These are phyloP conservation scores for Kodamaea anthophila DNA, from an alignment of 1,139 yeast genomes.

Conservation along the genomic window DNA sequence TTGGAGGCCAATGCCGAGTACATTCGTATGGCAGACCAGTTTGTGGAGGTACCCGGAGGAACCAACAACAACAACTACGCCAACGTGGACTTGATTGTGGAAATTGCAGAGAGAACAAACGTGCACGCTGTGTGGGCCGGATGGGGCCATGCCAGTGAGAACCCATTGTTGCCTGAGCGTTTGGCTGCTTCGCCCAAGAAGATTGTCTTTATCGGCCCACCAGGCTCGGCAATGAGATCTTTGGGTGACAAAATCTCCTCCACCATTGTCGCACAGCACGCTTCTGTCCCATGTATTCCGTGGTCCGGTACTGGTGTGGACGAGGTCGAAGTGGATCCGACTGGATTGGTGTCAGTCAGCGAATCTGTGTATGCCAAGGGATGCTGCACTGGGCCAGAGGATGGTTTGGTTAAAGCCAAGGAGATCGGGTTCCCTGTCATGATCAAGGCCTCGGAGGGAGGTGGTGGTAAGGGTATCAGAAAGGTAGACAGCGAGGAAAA, in stretches of 20 bases:
- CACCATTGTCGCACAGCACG: slow-evolving; percentile 97
- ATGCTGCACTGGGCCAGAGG: slow-evolving; percentile 80
- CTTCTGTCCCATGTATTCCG: slow-evolving; percentile 95
- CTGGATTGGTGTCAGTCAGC: slow-evolving; percentile 82
- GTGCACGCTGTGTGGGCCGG: slow-evolving; percentile 99
- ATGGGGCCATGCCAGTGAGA: slow-evolving; percentile 99
- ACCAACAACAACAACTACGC: slow-evolving; percentile 98
- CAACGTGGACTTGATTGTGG: slow-evolving; percentile 94
- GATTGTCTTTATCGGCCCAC: slow-evolving; percentile 93
- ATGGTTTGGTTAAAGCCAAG: slow-evolving; percentile 78
- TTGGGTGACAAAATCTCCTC: slow-evolving; percentile 96
- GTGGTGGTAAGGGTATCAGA: slow-evolving; percentile 98
- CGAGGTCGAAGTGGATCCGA: slow-evolving; percentile 62
- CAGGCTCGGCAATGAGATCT: slow-evolving; percentile 99
- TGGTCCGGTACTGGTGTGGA: slow-evolving; percentile 99
- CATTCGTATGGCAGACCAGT: slow-evolving; percentile 98
- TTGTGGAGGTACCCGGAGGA: slow-evolving; percentile 98
- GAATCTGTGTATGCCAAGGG: slow-evolving; percentile 81
- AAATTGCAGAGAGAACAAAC: slow-evolving; percentile 90
- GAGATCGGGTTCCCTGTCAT: slow-evolving; percentile 92
- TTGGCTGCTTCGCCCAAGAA: slow-evolving; percentile 86
- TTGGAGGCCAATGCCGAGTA: slow-evolving; percentile 94
- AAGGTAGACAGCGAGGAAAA: slow-evolving; percentile 77
- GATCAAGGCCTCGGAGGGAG: slow-evolving; percentile 98
- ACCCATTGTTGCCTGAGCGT: slow-evolving; percentile 88